These are phyloP conservation scores for Tephrocybe sp. DNA, from an alignment of 768 basidiomycete species.

Conservation along the genomic window DNA sequence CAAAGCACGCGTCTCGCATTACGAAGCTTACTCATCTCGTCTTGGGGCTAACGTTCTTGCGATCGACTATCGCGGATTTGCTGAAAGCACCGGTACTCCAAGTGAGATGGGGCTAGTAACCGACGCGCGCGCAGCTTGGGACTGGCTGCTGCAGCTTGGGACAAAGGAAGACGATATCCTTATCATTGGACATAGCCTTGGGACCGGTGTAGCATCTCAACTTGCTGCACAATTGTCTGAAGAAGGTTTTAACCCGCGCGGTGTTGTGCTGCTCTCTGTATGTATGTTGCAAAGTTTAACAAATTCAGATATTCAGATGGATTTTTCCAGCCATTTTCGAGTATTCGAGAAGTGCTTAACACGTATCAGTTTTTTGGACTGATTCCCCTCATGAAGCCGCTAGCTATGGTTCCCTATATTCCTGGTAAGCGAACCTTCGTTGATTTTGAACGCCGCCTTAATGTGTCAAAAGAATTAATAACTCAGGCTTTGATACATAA, in stretches of 20 bases:
- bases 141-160: conserved; percentile 66
- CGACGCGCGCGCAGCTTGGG: conserved; percentile 79
- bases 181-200: conserved; percentile 84
- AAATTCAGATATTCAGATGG: conserved; percentile 27
- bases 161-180: conserved; percentile 59
- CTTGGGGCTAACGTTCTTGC: conserved; percentile 74
- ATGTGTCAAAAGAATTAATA: conserved; percentile 26
- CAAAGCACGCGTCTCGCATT: conserved; percentile 62
- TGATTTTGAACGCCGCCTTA: not conserved
- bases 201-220: conserved; percentile 72
- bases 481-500: conserved; percentile 38
- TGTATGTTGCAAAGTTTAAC: conserved; percentile 24
- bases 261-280: conserved; percentile 48
- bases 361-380: conserved; percentile 66
- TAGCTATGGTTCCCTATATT: conserved; percentile 61
- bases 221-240: conserved; percentile 46
- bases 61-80: conserved; percentile 93
- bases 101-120: conserved; percentile 67
- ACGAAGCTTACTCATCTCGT: conserved; percentile 61
- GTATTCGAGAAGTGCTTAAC: conserved; percentile 59
- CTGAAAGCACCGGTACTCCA: conserved; percentile 78
- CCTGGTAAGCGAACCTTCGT: conserved; percentile 43
- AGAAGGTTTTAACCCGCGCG: conserved; percentile 38
- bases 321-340: conserved; percentile 54
- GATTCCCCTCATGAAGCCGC: conserved; percentile 71